A percentile compares a stretch with the other conserved stretches of the same genome.
phyloP scores from a whole-genome alignment of 2,329 filamentous ascomycete genomes.

The Ceratocystis alfenasii region DNA sequence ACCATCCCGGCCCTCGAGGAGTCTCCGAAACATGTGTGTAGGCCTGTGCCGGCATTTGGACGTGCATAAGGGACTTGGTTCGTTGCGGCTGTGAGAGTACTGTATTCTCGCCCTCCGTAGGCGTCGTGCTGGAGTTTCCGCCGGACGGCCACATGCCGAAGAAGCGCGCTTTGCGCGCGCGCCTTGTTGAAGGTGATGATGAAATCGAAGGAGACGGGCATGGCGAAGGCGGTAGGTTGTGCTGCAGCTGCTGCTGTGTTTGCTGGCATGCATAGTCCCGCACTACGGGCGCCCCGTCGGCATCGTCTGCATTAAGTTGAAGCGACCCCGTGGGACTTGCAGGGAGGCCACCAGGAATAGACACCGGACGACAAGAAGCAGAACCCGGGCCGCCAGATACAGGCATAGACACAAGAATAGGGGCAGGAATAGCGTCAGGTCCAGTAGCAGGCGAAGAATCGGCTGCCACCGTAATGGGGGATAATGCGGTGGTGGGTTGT shows the following conservation, averaged over 20 bases:
- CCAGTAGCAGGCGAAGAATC: background rate
- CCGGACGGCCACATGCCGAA: slow-evolving; percentile 8
- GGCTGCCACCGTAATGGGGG: background rate
- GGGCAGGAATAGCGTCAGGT: background rate
- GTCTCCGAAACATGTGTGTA: background rate
- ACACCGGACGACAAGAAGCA: background rate
- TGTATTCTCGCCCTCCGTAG: background rate
- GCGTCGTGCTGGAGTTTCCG: background rate
- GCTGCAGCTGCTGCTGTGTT: background rate
- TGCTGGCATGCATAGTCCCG: background rate
- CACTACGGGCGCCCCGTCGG: background rate
- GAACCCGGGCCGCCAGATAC: background rate
- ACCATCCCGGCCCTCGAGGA: background rate
- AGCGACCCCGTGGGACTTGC: background rate
- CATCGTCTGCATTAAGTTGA: background rate
- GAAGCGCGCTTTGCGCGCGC: slow-evolving; percentile 1
- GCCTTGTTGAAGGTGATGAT: background rate
- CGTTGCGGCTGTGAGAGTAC: background rate
- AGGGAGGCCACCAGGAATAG: background rate
- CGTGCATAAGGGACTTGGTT: background rate
- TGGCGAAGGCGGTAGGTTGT: slow-evolving; percentile 4
- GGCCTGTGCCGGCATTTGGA: background rate
- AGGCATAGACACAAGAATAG: background rate
- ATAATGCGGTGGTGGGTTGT: slow-evolving; percentile 7
- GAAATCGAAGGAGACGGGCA: slow-evolving; percentile 3